phyloP scores from a whole-genome alignment of 2,329 filamentous ascomycete genomes.

The Aurifilum marmelostoma region DNA sequence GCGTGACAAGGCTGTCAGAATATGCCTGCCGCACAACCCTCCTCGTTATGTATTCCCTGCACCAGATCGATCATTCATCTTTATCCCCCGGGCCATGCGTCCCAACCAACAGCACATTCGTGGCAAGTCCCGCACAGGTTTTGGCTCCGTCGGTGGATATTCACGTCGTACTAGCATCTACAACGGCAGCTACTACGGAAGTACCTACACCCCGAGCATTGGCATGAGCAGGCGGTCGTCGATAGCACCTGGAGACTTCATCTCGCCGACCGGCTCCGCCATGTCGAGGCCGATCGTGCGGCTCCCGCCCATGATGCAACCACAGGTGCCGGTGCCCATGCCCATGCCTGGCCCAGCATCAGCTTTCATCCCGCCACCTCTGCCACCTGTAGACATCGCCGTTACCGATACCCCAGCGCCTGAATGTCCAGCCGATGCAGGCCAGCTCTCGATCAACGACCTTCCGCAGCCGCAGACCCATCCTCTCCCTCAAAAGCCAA shows the following conservation, averaged over 20 bases:
- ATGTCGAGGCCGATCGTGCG: slow-evolving; percentile 84
- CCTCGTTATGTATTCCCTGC: slow-evolving; percentile 92
- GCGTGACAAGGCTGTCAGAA: slow-evolving; percentile 93
- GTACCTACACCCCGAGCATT: slow-evolving; percentile 82
- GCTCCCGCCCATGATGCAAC: slow-evolving; percentile 66
- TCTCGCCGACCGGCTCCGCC: slow-evolving; percentile 80
- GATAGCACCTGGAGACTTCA: slow-evolving; percentile 69
- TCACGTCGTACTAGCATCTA: slow-evolving; percentile 86
- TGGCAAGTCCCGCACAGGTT: slow-evolving; percentile 73
- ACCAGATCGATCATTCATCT: slow-evolving; percentile 90
- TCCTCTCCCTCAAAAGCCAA: slow-evolving; percentile 61
- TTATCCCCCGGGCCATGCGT: slow-evolving; percentile 90
- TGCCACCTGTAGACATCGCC: slow-evolving; percentile 31
- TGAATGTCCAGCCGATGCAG: slow-evolving; percentile 22
- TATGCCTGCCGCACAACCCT: slow-evolving; percentile 79
- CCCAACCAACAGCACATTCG: slow-evolving; percentile 86
- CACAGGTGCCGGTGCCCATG: slow-evolving; percentile 32
- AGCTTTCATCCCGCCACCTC: slow-evolving; percentile 24
- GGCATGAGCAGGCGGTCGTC: slow-evolving; percentile 88
- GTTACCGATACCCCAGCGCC: slow-evolving; percentile 15
- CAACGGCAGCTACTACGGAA: slow-evolving; percentile 68
- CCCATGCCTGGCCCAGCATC: slow-evolving; percentile 36
- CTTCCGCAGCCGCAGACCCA: slow-evolving; percentile 61
- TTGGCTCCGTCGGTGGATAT: slow-evolving; percentile 67
- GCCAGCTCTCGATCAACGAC: slow-evolving; percentile 52